A percentile compares a stretch with the other conserved stretches of the same genome.
Conservation (phyloP, 768 basidiomycete species). For the Suillus ampliporus region DNA sequence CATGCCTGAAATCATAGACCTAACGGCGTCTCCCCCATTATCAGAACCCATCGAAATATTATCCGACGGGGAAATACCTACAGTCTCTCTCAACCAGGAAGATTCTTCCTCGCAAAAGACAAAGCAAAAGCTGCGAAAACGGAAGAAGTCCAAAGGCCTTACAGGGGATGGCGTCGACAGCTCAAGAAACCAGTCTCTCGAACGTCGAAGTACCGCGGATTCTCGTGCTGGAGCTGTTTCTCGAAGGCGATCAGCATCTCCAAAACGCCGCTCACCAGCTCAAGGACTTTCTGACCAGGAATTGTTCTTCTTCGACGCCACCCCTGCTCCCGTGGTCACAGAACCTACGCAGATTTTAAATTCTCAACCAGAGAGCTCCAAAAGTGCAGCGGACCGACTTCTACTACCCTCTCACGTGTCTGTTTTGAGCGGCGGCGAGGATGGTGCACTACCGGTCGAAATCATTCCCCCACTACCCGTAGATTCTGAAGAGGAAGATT, state of each 20-base stretch:
- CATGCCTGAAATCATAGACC: constrained; percentile 41
- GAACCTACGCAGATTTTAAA: constrained; percentile 18
- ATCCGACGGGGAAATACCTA: constrained; percentile 27
- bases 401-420: constrained; percentile 76
- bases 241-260: constrained; percentile 46
- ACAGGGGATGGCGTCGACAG: constrained; percentile 18
- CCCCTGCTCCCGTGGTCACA: constrained; percentile 42
- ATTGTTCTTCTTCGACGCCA: constrained; percentile 58
- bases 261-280: constrained; percentile 33
- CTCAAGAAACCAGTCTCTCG: constrained; percentile 29
- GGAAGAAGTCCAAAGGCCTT: constrained; percentile 25
- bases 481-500: constrained; percentile 62
- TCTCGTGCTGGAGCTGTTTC: constrained; percentile 16
- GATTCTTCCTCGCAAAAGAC: constrained; percentile 22
- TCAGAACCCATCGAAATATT: constrained; percentile 36
- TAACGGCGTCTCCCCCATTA: constrained; percentile 34
- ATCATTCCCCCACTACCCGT: constrained; percentile 49
- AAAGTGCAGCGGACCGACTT: constrained; percentile 33
- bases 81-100: constrained; percentile 10
- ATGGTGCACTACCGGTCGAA: constrained; percentile 46
- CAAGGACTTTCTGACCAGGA: constrained; percentile 20
- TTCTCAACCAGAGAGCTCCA: constrained; percentile 23
- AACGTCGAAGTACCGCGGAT: constrained; percentile 13
- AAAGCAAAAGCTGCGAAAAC: constrained; percentile 35
- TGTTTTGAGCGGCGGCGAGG: constrained; percentile 45